Percentiles rank a stretch among this genome's conserved stretches.
phyloP scores from a whole-genome alignment of 108 stramenopile genomes.

The Mediolabrus comicus region DNA sequence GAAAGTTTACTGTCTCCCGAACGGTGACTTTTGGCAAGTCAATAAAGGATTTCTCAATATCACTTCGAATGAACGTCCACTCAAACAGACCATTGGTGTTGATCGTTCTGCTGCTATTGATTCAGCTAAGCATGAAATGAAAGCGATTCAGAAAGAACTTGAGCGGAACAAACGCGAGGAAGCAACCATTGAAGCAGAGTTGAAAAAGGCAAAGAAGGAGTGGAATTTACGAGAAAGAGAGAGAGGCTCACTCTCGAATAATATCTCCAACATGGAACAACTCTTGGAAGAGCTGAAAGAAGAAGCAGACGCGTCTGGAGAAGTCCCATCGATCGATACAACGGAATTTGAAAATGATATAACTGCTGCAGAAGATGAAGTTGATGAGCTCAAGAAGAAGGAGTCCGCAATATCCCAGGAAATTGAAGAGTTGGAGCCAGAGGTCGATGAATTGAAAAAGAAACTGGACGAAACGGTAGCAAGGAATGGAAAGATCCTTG shows the following conservation, averaged over 20 bases:
- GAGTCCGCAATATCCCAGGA: conserved; percentile 30
- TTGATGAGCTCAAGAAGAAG: conserved; percentile 50
- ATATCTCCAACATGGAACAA: conserved; percentile 40
- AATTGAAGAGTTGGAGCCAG: conserved; percentile 52
- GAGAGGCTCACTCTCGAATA: conserved; percentile 34
- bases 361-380: conserved; percentile 45
- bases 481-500: conserved; percentile 64
- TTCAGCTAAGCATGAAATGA: conserved; percentile 52
- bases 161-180: conserved; percentile 58
- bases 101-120: conserved; percentile 66
- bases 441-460: conserved; percentile 42
- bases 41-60: conserved; percentile 38
- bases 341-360: conserved; percentile 69
- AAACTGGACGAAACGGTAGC: conserved; percentile 59
- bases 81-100: conserved; percentile 70
- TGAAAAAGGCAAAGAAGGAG: conserved; percentile 14
- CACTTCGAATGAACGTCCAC: conserved; percentile 50
- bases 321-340: conserved; percentile 73
- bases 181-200: conserved; percentile 26
- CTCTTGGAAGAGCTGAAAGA: conserved; percentile 32
- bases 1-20: conserved; percentile 68
- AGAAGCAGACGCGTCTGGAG: conserved; percentile 56
- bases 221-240: conserved; percentile 38
- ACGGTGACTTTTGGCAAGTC: conserved; percentile 75
- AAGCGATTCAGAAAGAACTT: conserved; percentile 56